A percentile compares a stretch with the other conserved stretches of the same genome.
Evolutionary conservation across 2,329 filamentous ascomycete genomes (phyloP).

Genomic region (Conoideocrella luteorostrata): DNA sequence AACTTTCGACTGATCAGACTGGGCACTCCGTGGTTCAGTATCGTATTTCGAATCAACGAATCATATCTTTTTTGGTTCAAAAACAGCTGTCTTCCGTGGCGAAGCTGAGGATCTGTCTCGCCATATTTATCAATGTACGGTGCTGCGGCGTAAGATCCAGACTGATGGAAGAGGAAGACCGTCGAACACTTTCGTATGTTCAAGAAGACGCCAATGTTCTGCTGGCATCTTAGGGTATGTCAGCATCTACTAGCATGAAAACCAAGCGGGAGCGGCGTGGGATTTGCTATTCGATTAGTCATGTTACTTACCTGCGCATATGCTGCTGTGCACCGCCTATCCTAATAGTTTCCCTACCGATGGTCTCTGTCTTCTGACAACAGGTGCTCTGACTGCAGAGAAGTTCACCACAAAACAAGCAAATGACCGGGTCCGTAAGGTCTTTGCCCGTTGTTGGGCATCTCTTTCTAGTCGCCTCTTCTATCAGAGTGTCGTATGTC

Average conservation of each 20-base stretch:
- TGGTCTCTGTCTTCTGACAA: constrained; percentile 62
- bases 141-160: constrained; percentile 78
- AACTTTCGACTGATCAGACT: constrained; percentile 84
- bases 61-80: constrained; percentile 94
- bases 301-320: constrained; percentile 63
- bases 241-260: neutral
- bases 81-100: constrained; percentile 82
- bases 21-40: constrained; percentile 80
- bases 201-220: constrained; percentile 87
- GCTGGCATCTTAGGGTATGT: constrained; percentile 60
- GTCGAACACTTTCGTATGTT: constrained; percentile 95
- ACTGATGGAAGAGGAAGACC: constrained; percentile 74
- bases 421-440: constrained; percentile 82
- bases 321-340: constrained; percentile 89
- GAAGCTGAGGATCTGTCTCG: constrained; percentile 86
- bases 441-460: constrained; percentile 92
- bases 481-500: constrained; percentile 87
- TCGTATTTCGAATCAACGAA: constrained; percentile 74
- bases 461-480: constrained; percentile 75
- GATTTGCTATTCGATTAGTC: too few relatives aligned
- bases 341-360: constrained; percentile 34
- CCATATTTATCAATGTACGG: constrained; percentile 96
- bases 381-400: constrained; percentile 93
- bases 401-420: constrained; percentile 92
- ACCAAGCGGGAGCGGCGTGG: too few relatives aligned